These are phyloP conservation scores for Camellia japonica DNA, from an alignment of 148 eudicot species.

Conservation along the genomic window DNA sequence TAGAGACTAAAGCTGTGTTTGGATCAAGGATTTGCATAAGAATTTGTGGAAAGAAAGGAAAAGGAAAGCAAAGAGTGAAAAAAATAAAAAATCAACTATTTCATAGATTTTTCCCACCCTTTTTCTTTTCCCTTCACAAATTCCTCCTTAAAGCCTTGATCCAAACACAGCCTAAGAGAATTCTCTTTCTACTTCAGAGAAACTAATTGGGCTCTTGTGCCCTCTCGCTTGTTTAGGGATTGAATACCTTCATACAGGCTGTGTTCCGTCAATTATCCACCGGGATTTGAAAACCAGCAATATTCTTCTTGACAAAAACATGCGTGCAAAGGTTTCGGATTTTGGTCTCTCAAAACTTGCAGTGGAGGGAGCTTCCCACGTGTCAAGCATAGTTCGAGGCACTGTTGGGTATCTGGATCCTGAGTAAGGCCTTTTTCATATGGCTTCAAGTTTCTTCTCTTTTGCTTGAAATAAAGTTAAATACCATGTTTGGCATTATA, in stretches of 20 bases:
- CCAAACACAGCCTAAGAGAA: not conserved
- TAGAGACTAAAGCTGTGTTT: not conserved
- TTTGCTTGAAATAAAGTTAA: not conserved
- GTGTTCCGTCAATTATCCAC: constrained; percentile 89
- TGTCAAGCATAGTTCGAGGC: constrained; percentile 96
- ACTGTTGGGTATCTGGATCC: constrained; percentile 99
- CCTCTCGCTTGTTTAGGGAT: constrained; percentile 54
- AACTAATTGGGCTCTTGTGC: constrained; percentile 1
- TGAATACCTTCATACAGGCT: constrained; percentile 95
- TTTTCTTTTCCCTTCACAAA: too few relatives aligned
- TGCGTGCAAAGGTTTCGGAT: constrained; percentile 94
- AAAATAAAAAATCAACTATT: too few relatives aligned
- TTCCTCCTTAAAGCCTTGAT: too few relatives aligned
- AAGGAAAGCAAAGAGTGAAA: too few relatives aligned
- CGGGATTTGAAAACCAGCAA: constrained; percentile 95
- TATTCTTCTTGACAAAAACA: constrained; percentile 84
- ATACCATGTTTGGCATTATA: not conserved
- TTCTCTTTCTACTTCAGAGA: not conserved
- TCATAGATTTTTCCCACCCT: too few relatives aligned
- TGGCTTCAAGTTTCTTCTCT: constrained; percentile 1
- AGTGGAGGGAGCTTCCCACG: constrained; percentile 87
- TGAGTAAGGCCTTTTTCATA: constrained; percentile 52
- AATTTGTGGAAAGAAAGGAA: too few relatives aligned
- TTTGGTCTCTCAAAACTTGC: constrained; percentile 98
- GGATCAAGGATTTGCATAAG: too few relatives aligned